A percentile compares a stretch with the other conserved stretches of the same genome.
Evolutionary conservation across 2,329 filamentous ascomycete genomes (phyloP).

Genomic region (Ceratocystiopsis sp.): DNA sequence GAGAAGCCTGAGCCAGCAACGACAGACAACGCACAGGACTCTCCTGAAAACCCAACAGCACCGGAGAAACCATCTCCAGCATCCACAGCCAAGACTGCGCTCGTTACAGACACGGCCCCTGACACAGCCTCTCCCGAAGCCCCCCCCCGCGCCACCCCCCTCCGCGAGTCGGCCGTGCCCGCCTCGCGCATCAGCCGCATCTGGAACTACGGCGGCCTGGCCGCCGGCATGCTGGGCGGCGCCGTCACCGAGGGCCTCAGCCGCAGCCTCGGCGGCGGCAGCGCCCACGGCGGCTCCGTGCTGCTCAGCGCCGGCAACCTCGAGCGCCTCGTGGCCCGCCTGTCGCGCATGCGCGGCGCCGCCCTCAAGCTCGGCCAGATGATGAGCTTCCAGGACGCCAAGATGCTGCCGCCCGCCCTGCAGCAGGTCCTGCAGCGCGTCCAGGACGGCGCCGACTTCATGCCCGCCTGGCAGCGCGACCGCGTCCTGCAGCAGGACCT

Average conservation of each 20-base stretch:
- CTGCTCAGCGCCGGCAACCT: conserved; percentile 83
- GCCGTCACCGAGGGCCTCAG: conserved; percentile 74
- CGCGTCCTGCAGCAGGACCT: conserved; percentile 65
- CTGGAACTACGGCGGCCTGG: conserved; percentile 89
- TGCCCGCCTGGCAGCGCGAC: conserved; percentile 87
- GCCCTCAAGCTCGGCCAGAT: conserved; percentile 96
- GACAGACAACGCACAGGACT: no score
- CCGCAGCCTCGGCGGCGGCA: conserved; percentile 54
- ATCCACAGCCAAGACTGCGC: no score
- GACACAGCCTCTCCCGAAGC: no score
- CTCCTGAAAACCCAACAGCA: no score
- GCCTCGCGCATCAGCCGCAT: conserved; percentile 72
- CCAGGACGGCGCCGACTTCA: conserved; percentile 93
- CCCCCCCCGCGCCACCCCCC: conserved; percentile 11
- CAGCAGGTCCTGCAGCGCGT: conserved; percentile 85
- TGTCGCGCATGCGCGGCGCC: conserved; percentile 91
- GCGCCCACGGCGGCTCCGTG: conserved; percentile 47
- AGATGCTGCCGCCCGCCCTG: conserved; percentile 77
- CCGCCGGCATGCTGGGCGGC: conserved; percentile 88
- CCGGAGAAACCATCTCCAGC: no score
- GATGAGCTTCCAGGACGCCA: conserved; percentile 95
- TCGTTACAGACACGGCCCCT: no score
- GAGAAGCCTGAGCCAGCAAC: no score
- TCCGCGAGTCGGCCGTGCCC: conserved; percentile 80
- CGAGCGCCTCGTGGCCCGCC: conserved; percentile 78